Evolutionary conservation across 108 stramenopile species (phyloP).

Genomic region (Phaeodactylum tricornutum): DNA sequence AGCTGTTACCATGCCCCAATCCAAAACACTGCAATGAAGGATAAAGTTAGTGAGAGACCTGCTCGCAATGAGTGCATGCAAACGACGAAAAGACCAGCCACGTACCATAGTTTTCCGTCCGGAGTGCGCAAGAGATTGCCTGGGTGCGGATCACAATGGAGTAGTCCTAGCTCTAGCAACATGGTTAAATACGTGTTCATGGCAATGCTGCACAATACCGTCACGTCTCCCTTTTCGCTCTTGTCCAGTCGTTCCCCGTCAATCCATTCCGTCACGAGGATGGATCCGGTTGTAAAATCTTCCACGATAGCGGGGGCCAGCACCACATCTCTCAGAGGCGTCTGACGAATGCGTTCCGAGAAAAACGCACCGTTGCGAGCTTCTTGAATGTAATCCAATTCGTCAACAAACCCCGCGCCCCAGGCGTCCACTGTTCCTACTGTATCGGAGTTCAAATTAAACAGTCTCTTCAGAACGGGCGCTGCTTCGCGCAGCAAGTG

Average conservation of each 20-base stretch:
- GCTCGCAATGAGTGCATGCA: no score
- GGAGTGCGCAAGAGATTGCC: conserved; percentile 59
- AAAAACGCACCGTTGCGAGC: conserved; percentile 79
- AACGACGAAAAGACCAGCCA: no score
- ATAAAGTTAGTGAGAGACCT: no score
- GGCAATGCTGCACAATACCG: conserved; percentile 72
- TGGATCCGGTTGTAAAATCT: conserved; percentile 52
- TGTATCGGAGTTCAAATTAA: conserved; percentile 72
- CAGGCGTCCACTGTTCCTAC: conserved; percentile 86
- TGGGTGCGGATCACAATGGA: conserved; percentile 46
- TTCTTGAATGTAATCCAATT: conserved; percentile 90
- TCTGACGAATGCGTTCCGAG: conserved; percentile 41
- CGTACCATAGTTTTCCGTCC: conserved; percentile 86
- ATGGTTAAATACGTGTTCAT: conserved; percentile 88
- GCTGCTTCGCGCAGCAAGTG: conserved; percentile 80
- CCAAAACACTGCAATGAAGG: no score
- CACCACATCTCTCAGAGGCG: conserved; percentile 69
- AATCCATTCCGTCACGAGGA: conserved; percentile 90
- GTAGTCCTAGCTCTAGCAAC: conserved; percentile 69
- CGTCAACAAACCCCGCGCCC: conserved; percentile 91
- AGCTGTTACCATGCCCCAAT: conserved; percentile 95
- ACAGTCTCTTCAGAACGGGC: conserved; percentile 40
- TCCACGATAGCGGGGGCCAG: conserved; percentile 69
- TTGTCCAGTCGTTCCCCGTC: conserved; percentile 85
- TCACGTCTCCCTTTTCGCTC: conserved; percentile 61